Base-by-base conservation (phyloP, 2,329 filamentous ascomycete species). In the Pseudogymnoascus sp. region DNA sequence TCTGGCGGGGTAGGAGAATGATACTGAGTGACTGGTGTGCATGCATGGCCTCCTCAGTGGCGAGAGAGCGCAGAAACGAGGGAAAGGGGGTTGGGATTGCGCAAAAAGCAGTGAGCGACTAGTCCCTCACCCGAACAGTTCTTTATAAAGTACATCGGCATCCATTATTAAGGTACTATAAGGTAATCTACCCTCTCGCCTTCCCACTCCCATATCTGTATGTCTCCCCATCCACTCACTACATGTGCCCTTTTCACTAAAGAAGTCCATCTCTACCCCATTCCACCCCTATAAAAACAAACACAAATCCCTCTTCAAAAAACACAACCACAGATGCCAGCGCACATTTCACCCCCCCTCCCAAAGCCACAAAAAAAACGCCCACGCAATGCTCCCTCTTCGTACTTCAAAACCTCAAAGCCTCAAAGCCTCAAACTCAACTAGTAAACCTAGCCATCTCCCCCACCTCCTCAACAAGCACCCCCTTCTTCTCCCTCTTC, bases 401-500 rank as follows among this genome's bases (percentile, higher is more conserved):
- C 26, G 6, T 8, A 28, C 26, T 7, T 7, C 26, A 28, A 28
- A 28, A 28, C 26, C 26, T 26, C 5, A n/a, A n/a, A n/a, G n/a
- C n/a, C 36, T 40, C 38, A 19, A 38, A 38, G 9, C n/a, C 36
- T 9, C 35, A n/a, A 8, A 17, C 15, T 21, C 17, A 42, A 6
- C 38, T 42, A 42, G 38, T 42, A 42, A 42, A 42, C 17, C 17
- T 42, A 19, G 38, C 38, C 38, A 42, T 19, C 38, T 42, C 38
- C 38, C 38, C 38, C 17, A 42, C 23, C 1, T 28, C 50, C 15
- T 28, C 31, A 28, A 33, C 23, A 33, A 57, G 50, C 15, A 33
- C 31, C 50, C 50, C 31, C 50, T 57, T 60, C 65, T 68, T 65
- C n/a, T 64, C 65, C 75, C 87, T 87, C 76, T 87, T 88, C 47